Base-by-base conservation (phyloP, 441 rosid genomes). In the Monsonia emarginata region DNA sequence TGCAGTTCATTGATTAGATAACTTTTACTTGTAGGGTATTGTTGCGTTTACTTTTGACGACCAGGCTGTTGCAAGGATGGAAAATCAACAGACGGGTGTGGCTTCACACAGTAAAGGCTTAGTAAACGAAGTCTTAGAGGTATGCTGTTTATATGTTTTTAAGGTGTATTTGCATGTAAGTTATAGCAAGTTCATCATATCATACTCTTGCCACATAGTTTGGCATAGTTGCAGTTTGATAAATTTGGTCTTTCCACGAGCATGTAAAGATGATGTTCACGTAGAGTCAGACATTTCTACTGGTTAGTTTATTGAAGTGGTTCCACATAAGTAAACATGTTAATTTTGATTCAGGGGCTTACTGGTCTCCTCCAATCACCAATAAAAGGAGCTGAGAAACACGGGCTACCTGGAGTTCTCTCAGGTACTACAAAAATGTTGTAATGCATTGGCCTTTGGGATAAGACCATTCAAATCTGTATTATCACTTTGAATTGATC, bases 291-390 rank as follows among this genome's bases (percentile, higher is more conserved):
- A 32, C 36, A 32, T 32, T 32, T 32, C 36, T 32, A 32, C 36
- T 9, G 36, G 36, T 32, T 32, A 9, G 8, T 32, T 32, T 32
- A 32, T 32, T 9, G 8, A 32, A 32, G 36, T 32, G 36, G 36
- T 32, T 32, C 8, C 8, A 32, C 36, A 32, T 32, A 32, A 4
- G 36, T 32, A 32, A 32, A 32, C 36, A 32, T 32, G 36, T 48
- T 58, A 34, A 28, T 31, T 78, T 74, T 59, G 73, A 72, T 74
- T 25, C 79, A 94, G 97, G 98, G 98, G 34, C 90, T 94, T 34
- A 90, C 98, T 42, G 97, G 96, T 68, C 90, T 94, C 63, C 99
- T 94, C 73, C 96, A 91, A 32, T 82, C 90, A 62, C 99, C 99
- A 26, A 84, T 94, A 64, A 84, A 88, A 77, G 96, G 85, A 80